Conservation (phyloP, 768 basidiomycete genomes). For the Rhizopogon vinicolor region DNA sequence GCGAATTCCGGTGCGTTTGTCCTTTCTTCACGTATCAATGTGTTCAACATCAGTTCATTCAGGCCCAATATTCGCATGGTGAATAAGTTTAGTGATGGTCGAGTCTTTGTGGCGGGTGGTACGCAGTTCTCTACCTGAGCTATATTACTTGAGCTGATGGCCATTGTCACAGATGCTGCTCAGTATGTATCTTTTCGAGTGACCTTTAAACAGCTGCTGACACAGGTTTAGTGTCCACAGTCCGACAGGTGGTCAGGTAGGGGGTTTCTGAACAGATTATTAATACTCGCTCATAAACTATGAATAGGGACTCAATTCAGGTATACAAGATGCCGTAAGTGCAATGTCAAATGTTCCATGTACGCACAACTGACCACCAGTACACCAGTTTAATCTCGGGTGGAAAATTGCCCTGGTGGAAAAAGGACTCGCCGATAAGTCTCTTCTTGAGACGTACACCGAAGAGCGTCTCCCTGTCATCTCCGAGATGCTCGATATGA, state of each 20-base stretch:
- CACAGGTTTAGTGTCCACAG: constrained; percentile 1
- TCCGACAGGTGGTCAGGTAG: constrained; percentile 9
- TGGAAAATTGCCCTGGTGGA: constrained; percentile 43
- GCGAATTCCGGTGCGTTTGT: constrained; percentile 6
- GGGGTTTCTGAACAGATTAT: no score
- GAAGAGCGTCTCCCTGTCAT: constrained; percentile 43
- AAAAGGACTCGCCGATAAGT: constrained; percentile 28
- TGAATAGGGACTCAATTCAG: constrained; percentile 32
- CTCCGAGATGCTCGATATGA: constrained; percentile 38
- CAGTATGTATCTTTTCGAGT: neutral
- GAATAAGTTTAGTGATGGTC: constrained; percentile 6
- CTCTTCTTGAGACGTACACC: constrained; percentile 38
- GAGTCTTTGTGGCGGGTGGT: constrained; percentile 15
- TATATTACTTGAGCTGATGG: neutral
- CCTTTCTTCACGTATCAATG: neutral
- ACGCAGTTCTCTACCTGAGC: neutral
- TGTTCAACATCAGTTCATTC: neutral
- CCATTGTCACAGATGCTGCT: constrained; percentile 5
- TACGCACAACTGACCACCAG: no score
- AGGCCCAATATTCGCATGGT: constrained; percentile 12
- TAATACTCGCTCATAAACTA: constrained; percentile 1
- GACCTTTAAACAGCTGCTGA: neutral
- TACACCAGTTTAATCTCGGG: constrained; percentile 32
- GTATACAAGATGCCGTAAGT: constrained; percentile 35
- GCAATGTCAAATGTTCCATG: no score